Conservation (phyloP, 2,329 filamentous ascomycete species). For the Calonectria hongkongensis region DNA sequence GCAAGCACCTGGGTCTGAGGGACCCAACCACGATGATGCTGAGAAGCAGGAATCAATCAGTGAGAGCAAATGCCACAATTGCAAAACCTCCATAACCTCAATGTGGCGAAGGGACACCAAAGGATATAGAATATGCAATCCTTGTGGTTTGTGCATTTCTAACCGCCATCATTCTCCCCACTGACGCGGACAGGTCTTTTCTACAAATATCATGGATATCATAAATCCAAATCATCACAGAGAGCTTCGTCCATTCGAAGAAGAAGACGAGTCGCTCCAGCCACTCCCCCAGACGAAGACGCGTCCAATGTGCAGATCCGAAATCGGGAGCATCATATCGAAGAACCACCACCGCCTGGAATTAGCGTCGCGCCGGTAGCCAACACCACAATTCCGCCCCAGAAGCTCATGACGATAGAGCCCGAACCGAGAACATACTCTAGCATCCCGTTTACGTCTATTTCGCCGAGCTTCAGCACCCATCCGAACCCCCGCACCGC, state of each 20-base stretch:
- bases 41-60: background rate
- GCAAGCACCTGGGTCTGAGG: background rate
- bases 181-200: slow-evolving; percentile 6
- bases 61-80: slow-evolving; percentile 19
- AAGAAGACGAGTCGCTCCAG: slow-evolving; percentile 1
- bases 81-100: slow-evolving; percentile 17
- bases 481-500: background rate
- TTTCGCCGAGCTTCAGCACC: background rate
- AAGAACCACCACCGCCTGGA: background rate
- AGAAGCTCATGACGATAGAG: slow-evolving; percentile 23
- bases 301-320: too few species aligned
- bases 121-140: slow-evolving; percentile 23
- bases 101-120: slow-evolving; percentile 20
- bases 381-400: background rate
- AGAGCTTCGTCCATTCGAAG: background rate
- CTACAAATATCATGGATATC: slow-evolving; percentile 19
- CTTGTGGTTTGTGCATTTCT: slow-evolving; percentile 10
- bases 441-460: background rate
- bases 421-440: slow-evolving; percentile 7
- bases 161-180: background rate
- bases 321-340: background rate
- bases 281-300: background rate
- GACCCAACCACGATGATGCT: background rate
- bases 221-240: slow-evolving; percentile 4
- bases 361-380: background rate